phyloP scores from a whole-genome alignment of 179 eudicot species.

The Beta lomatogona region DNA sequence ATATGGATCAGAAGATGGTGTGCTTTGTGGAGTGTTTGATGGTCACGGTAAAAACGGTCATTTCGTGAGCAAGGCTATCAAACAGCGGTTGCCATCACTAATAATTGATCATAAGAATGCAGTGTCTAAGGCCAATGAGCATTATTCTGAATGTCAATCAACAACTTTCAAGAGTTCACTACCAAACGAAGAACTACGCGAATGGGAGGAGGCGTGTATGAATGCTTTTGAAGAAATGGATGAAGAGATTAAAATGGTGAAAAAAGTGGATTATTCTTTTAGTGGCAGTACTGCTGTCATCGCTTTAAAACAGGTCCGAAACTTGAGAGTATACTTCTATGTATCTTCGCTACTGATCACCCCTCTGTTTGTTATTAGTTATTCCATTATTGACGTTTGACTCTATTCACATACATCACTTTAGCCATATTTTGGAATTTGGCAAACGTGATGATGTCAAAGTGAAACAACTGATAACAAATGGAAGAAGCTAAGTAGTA shows the following conservation, averaged over 20 bases:
- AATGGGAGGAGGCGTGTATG: constrained; percentile 45
- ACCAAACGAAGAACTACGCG: constrained; percentile 5
- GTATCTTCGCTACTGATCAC: too few relatives aligned
- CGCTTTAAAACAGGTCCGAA: constrained; percentile 68
- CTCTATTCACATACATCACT: too few relatives aligned
- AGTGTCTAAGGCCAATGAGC: constrained; percentile 34
- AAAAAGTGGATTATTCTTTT: constrained; percentile 66
- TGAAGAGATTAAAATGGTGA: constrained; percentile 61
- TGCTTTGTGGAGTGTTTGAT: constrained; percentile 91
- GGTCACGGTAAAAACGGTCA: constrained; percentile 97
- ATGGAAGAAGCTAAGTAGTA: too few relatives aligned
- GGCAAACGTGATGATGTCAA: too few relatives aligned
- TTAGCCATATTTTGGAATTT: too few relatives aligned
- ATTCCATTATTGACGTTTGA: too few relatives aligned
- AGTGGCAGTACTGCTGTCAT: constrained; percentile 93
- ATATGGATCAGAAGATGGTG: constrained; percentile 43
- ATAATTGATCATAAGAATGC: constrained; percentile 51
- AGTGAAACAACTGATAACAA: too few relatives aligned
- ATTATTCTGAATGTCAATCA: constrained; percentile 19
- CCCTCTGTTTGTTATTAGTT: too few relatives aligned
- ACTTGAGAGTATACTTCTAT: too few relatives aligned
- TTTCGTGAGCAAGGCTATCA: constrained; percentile 73
- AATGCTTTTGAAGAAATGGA: constrained; percentile 80
- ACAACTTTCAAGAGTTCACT: constrained; percentile 8
- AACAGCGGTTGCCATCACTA: constrained; percentile 68